A percentile compares a stretch with the other conserved stretches of the same genome.
phyloP scores from a whole-genome alignment of 2,329 filamentous ascomycete species.

The Gnomoniopsis sp. region DNA sequence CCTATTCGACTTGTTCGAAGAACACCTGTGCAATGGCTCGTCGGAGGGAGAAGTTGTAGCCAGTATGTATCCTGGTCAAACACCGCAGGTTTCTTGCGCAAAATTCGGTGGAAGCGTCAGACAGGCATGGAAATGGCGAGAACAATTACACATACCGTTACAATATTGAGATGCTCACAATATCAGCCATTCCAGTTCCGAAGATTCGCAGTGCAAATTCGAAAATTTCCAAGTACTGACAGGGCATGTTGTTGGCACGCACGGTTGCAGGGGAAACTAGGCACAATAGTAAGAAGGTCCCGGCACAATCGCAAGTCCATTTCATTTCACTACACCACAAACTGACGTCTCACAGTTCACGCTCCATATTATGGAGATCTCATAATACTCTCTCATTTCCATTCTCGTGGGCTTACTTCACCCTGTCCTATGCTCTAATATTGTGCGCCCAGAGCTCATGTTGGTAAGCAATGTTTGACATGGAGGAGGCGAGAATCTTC shows the following conservation, averaged over 20 bases:
- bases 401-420: background rate
- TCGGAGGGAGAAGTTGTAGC: too few relatives aligned
- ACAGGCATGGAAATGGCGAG: too few relatives aligned
- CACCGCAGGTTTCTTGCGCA: too few relatives aligned
- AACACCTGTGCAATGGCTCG: too few relatives aligned
- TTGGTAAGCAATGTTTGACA: background rate
- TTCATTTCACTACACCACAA: conserved; percentile 3
- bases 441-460: background rate
- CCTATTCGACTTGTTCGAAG: too few relatives aligned
- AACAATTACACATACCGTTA: too few relatives aligned
- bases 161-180: too few relatives aligned
- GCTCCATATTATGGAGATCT: background rate
- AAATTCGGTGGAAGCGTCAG: too few relatives aligned
- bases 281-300: conserved; percentile 14
- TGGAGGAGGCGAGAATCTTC: background rate
- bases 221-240: too few relatives aligned
- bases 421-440: background rate
- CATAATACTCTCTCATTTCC: background rate
- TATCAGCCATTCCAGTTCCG: too few relatives aligned
- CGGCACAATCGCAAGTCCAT: conserved; percentile 10
- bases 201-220: too few relatives aligned
- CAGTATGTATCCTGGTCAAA: too few relatives aligned
- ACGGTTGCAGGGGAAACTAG: background rate
- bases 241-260: background rate
- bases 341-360: conserved; percentile 3